Conservation (phyloP, 2,329 filamentous ascomycete species). For the Neopestalotiopsis rosae region DNA sequence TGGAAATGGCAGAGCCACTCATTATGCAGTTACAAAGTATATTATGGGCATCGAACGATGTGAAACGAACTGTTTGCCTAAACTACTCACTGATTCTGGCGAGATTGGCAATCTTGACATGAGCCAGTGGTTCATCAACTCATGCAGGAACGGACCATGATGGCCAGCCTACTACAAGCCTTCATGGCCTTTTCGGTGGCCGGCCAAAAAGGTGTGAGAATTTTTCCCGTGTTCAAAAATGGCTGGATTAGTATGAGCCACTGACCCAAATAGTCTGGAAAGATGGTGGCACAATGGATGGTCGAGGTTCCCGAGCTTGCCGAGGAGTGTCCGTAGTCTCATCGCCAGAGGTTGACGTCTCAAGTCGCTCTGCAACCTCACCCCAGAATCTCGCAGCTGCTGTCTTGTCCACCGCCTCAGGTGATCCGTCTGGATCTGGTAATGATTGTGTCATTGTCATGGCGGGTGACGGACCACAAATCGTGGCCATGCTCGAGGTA, state of each 20-base stretch:
- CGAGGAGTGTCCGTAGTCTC: background rate
- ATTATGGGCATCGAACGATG: slow-evolving; percentile 7
- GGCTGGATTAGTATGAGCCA: slow-evolving; percentile 14
- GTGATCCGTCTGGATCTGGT: background rate
- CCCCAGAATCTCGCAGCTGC: background rate
- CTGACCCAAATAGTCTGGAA: background rate
- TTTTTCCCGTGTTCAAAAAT: slow-evolving; percentile 3
- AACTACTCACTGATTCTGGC: background rate
- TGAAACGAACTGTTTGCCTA: background rate
- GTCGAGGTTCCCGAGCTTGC: background rate
- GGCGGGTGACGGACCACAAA: background rate
- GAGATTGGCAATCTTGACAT: background rate
- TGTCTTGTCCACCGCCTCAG: background rate
- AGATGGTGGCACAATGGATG: slow-evolving; percentile 3
- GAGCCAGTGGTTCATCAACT: slow-evolving; percentile 1
- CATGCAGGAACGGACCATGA: slow-evolving; percentile 13
- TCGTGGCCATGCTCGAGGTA: background rate
- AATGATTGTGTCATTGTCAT: background rate
- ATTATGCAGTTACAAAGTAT: slow-evolving; percentile 2
- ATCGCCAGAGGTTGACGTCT: background rate
- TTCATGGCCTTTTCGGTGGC: background rate
- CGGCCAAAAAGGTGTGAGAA: background rate
- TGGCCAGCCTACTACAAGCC: background rate
- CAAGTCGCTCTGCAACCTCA: background rate
- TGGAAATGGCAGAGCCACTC: background rate